Conservation (phyloP, 2,329 filamentous ascomycete genomes). For the Pseudonectria buxi region DNA sequence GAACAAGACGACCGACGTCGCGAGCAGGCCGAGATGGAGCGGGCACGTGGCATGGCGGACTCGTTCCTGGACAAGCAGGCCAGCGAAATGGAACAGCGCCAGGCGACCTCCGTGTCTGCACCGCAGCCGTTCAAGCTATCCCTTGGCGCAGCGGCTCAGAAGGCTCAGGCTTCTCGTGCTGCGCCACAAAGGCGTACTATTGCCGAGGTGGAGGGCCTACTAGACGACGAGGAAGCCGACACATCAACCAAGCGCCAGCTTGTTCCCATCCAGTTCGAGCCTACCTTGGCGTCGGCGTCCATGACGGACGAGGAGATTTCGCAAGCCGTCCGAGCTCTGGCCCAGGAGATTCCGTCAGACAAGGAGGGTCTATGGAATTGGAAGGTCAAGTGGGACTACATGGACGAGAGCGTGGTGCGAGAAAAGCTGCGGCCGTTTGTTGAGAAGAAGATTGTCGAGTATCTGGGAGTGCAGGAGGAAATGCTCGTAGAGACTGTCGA, state of each 20-base stretch:
- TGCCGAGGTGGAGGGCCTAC: conserved; percentile 85
- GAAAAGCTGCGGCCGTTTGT: conserved; percentile 91
- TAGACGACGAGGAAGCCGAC: conserved; percentile 91
- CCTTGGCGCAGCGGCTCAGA: conserved; percentile 81
- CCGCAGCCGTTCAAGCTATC: conserved; percentile 88
- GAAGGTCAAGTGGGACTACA: conserved; percentile 85
- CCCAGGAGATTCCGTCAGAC: conserved; percentile 82
- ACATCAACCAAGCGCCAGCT: conserved; percentile 65
- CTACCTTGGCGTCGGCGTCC: conserved; percentile 50
- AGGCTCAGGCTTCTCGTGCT: conserved; percentile 48
- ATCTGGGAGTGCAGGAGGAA: conserved; percentile 92
- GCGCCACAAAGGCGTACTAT: conserved; percentile 67
- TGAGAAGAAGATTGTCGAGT: conserved; percentile 97
- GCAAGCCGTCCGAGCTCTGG: conserved; percentile 73
- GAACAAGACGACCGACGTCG: conserved; percentile 70
- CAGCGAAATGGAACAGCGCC: conserved; percentile 59
- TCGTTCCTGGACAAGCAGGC: conserved; percentile 83
- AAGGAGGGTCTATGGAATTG: conserved; percentile 86
- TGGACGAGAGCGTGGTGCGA: conserved; percentile 73
- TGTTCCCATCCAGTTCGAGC: conserved; percentile 76
- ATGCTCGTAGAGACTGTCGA: conserved; percentile 90
- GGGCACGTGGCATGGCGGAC: conserved; percentile 78
- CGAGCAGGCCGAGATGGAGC: conserved; percentile 65
- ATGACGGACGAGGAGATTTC: conserved; percentile 84
- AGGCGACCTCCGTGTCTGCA: conserved; percentile 35